Conservation (phyloP, 2,329 filamentous ascomycete species). For the Sporothrix globosa region DNA sequence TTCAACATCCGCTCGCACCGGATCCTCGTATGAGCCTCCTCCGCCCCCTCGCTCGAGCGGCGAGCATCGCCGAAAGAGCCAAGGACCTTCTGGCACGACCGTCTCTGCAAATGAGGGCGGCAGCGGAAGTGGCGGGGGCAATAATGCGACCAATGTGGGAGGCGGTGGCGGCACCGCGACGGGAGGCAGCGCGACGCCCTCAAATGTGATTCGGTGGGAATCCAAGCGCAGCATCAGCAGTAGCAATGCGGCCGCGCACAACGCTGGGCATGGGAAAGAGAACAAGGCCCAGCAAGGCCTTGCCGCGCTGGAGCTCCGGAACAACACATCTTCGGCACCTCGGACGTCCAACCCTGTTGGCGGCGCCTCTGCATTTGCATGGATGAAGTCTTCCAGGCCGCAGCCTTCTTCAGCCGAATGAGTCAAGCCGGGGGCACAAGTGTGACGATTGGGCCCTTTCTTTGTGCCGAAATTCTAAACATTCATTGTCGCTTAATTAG, state of each 20-base stretch:
- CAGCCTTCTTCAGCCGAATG: conserved; percentile 40
- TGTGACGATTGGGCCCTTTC: neutral
- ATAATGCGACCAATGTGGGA: conserved; percentile 30
- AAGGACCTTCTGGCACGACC: conserved; percentile 39
- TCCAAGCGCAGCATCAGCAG: conserved; percentile 53
- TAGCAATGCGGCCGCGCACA: conserved; percentile 43
- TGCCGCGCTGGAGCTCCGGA: conserved; percentile 42
- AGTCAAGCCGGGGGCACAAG: neutral
- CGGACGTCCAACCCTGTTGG: conserved; percentile 80
- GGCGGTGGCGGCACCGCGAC: conserved; percentile 36
- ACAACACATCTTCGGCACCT: conserved; percentile 47
- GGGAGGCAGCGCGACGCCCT: conserved; percentile 19
- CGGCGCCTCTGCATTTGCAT: conserved; percentile 90
- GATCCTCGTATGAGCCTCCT: conserved; percentile 57
- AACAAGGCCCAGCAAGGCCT: conserved; percentile 41
- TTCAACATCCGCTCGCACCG: conserved; percentile 56
- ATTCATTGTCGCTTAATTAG: neutral
- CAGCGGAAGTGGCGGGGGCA: neutral
- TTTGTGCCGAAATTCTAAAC: neutral
- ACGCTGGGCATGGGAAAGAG: conserved; percentile 43
- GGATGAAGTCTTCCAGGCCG: conserved; percentile 69
- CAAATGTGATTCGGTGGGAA: conserved; percentile 52
- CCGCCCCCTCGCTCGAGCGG: conserved; percentile 50
- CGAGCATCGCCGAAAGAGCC: conserved; percentile 61
- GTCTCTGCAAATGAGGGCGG: conserved; percentile 26